These are phyloP conservation scores for Lachnum nothofagi DNA, from an alignment of 2,329 filamentous ascomycete species.

Conservation along the genomic window DNA sequence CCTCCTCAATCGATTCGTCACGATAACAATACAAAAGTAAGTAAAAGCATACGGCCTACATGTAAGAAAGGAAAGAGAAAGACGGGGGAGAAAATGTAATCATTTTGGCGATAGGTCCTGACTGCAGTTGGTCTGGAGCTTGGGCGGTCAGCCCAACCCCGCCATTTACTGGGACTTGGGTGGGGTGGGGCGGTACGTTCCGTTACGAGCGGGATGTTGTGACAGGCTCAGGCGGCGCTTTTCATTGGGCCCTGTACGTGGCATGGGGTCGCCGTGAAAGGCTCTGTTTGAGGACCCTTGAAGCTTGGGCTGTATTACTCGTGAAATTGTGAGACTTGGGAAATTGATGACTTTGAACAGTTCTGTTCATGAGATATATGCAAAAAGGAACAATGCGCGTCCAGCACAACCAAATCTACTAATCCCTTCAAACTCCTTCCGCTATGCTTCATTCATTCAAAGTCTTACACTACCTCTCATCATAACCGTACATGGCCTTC, in stretches of 20 bases:
- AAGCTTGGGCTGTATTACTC: neutral
- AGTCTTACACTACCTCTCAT: conserved; percentile 3
- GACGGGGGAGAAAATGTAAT: neutral
- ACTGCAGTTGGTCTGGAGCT: neutral
- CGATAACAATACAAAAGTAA: neutral
- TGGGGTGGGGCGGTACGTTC: neutral
- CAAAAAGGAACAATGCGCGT: no score
- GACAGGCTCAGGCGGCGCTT: neutral
- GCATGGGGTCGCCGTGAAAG: no score
- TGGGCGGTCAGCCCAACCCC: neutral
- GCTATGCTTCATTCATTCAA: conserved; percentile 31
- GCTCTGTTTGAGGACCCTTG: no score
- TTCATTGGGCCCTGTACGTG: no score
- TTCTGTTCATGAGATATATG: neutral
- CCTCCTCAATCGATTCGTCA: neutral
- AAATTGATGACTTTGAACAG: neutral
- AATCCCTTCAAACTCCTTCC: conserved; percentile 26
- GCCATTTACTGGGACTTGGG: neutral
- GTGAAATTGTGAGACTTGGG: no score
- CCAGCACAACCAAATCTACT: no score
- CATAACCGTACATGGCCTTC: conserved; percentile 32
- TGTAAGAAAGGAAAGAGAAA: neutral
- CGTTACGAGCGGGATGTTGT: neutral
- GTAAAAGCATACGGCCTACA: neutral
- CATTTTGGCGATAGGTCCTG: neutral